Conservation (phyloP, 805 yeast species). For the Candida nitratophila region DNA sequence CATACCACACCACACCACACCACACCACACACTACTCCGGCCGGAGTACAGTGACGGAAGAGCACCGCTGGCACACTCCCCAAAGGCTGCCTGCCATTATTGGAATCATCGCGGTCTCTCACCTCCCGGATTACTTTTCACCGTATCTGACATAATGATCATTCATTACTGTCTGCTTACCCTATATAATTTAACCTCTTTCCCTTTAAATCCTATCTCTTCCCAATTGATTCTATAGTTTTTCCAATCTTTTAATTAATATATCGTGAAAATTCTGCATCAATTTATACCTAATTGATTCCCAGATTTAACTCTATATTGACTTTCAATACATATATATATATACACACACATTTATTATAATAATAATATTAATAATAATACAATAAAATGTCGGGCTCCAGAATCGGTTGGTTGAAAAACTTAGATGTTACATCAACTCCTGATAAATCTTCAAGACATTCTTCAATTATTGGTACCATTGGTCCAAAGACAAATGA, state of each 20-base stretch:
- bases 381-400: conserved; percentile 9
- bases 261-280: no score
- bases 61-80: no score
- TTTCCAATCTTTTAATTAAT: no score
- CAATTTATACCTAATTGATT: no score
- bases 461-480: conserved; percentile 96
- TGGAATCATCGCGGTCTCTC: no score
- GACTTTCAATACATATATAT: no score
- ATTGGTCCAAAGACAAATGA: conserved; percentile 97
- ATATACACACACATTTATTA: no score
- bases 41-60: conserved; percentile 1
- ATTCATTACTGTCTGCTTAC: not conserved
- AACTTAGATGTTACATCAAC: conserved; percentile 64
- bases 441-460: conserved; percentile 78
- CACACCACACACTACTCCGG: not conserved
- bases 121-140: not conserved
- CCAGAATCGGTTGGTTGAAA: conserved; percentile 76
- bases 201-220: no score
- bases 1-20: not conserved
- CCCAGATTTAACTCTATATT: no score
- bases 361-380: no score
- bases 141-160: not conserved
- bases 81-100: no score
- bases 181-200: not conserved
- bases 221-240: no score